These are phyloP conservation scores for Suillus weaverae DNA, from an alignment of 768 basidiomycete genomes.

Conservation along the genomic window DNA sequence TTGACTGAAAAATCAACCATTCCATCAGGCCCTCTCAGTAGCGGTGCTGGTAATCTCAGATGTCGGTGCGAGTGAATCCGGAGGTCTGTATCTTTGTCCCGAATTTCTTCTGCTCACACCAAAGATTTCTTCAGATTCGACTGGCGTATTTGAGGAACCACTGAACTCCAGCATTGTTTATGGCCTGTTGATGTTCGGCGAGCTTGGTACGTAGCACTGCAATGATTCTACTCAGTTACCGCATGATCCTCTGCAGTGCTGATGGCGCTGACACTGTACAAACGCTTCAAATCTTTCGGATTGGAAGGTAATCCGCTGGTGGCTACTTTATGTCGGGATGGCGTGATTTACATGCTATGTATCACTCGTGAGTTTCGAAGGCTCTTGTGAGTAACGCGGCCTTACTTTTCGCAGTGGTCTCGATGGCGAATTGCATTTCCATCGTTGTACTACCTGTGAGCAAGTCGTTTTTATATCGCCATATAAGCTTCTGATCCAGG, in stretches of 20 bases:
- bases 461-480: neutral
- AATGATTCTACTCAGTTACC: neutral
- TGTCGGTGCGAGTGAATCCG: neutral
- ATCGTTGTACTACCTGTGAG: neutral
- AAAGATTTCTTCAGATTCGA: neutral
- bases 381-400: neutral
- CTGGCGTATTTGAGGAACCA: neutral
- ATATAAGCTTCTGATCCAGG: neutral
- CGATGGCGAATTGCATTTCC: neutral
- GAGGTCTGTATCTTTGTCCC: neutral
- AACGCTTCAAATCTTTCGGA: neutral
- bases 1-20: neutral
- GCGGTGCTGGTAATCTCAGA: neutral
- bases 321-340: neutral
- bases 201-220: neutral
- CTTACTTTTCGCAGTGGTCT: neutral
- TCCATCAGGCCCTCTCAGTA: neutral
- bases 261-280: neutral
- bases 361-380: neutral
- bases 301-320: neutral
- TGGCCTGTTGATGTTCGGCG: neutral
- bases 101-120: neutral
- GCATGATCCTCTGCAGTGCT: neutral
- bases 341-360: neutral
- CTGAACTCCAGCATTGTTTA: neutral